These are phyloP conservation scores for Solanum corneliomulleri DNA, from an alignment of 257 asterid genomes.

Conservation along the genomic window DNA sequence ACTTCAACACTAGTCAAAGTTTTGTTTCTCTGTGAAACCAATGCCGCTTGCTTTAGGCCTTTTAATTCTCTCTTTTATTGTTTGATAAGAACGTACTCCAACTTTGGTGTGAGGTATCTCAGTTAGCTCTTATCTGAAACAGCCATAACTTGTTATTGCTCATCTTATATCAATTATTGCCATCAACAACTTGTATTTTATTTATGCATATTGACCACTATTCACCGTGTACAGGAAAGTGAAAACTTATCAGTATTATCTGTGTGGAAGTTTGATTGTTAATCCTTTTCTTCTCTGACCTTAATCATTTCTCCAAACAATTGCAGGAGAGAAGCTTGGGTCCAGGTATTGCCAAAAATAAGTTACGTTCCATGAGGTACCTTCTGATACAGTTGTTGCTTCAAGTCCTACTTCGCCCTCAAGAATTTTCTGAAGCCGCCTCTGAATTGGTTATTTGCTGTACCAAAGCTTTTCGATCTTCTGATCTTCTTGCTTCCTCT, in stretches of 20 bases:
- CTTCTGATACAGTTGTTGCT: constrained; percentile 87
- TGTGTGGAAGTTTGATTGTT: background rate
- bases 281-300: background rate
- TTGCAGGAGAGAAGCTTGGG: constrained; percentile 66
- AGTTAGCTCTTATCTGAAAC: background rate
- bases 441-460: constrained; percentile 78
- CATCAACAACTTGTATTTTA: background rate
- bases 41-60: background rate
- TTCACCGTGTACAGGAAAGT: background rate
- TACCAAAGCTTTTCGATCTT: constrained; percentile 59
- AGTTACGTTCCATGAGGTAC: constrained; percentile 68
- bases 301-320: constrained; percentile 1
- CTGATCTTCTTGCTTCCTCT: constrained; percentile 52
- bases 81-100: background rate
- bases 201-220: background rate
- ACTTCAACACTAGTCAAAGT: background rate
- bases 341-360: constrained; percentile 36
- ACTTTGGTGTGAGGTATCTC: background rate
- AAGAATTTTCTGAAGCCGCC: constrained; percentile 80
- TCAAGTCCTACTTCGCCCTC: constrained; percentile 83
- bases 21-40: background rate
- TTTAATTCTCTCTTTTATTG: background rate
- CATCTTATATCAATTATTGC: background rate
- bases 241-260: background rate
- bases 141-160: background rate